phyloP scores from a whole-genome alignment of 2,329 filamentous ascomycete genomes.

The Fusarium nurragi region DNA sequence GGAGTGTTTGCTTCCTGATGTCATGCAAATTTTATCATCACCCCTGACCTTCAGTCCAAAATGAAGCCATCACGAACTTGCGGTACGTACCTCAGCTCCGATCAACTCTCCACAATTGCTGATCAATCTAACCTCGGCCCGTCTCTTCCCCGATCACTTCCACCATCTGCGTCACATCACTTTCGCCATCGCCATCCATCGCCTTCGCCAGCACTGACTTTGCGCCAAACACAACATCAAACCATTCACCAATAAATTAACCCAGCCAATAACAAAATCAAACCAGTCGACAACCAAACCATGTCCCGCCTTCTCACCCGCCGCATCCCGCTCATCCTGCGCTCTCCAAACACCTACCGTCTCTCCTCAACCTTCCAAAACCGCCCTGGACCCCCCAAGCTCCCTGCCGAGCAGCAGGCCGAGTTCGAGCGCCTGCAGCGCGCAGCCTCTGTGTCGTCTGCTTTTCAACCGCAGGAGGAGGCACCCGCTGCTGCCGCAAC shows the following conservation, averaged over 20 bases:
- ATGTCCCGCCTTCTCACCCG: constrained; percentile 38
- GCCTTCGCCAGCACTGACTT: not conserved
- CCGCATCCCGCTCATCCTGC: constrained; percentile 28
- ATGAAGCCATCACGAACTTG: constrained; percentile 14
- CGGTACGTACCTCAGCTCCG: not conserved
- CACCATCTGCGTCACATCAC: constrained; percentile 5
- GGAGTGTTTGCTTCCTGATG: no score
- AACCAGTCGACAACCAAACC: not conserved
- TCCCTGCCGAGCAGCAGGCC: constrained; percentile 88
- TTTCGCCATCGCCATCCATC: constrained; percentile 9
- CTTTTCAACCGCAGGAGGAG: constrained; percentile 50
- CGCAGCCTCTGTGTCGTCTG: constrained; percentile 59
- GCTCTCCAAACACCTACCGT: constrained; percentile 52
- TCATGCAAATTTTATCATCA: no score
- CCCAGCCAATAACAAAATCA: not conserved
- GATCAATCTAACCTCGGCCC: constrained; percentile 35
- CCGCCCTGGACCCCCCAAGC: constrained; percentile 80
- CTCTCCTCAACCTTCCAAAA: constrained; percentile 54
- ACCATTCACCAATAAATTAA: not conserved
- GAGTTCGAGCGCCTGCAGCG: constrained; percentile 88
- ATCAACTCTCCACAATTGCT: not conserved
- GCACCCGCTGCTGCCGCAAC: constrained; percentile 26
- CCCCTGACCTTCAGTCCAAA: not conserved
- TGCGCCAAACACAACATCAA: not conserved
- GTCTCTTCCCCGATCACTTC: constrained; percentile 29